Percentiles rank a stretch among this genome's conserved stretches.
Evolutionary conservation across 73 alveolate species (phyloP).

Genomic region (Tetrahymena malaccensis): DNA sequence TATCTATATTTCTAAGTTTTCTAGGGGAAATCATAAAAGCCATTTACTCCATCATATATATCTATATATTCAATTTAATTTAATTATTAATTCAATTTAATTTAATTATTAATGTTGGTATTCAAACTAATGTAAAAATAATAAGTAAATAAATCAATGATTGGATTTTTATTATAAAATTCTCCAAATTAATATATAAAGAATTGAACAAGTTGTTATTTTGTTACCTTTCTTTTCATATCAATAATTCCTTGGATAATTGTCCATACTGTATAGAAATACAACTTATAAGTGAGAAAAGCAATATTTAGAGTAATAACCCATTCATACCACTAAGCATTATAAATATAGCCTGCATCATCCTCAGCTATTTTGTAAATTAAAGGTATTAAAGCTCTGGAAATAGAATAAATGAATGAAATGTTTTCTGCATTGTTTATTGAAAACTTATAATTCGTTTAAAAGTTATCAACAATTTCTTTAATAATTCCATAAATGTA

Average conservation of each 20-base stretch:
- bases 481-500: neutral
- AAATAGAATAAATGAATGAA: neutral
- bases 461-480: neutral
- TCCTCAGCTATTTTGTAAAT: neutral
- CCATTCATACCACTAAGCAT: neutral
- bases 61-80: neutral
- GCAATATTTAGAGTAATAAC: neutral
- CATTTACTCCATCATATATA: neutral
- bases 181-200: neutral
- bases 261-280: neutral
- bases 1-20: neutral
- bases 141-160: no score
- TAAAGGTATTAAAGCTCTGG: neutral
- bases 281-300: neutral
- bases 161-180: neutral
- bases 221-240: neutral
- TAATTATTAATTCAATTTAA: neutral
- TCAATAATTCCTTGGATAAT: neutral
- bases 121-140: neutral
- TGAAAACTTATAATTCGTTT: neutral
- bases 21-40: neutral
- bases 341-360: neutral
- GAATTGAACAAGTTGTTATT: no score
- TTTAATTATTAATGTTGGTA: neutral
- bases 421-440: neutral